These are phyloP conservation scores for Didymella pinodella DNA, from an alignment of 2,329 filamentous ascomycete genomes.

Conservation along the genomic window DNA sequence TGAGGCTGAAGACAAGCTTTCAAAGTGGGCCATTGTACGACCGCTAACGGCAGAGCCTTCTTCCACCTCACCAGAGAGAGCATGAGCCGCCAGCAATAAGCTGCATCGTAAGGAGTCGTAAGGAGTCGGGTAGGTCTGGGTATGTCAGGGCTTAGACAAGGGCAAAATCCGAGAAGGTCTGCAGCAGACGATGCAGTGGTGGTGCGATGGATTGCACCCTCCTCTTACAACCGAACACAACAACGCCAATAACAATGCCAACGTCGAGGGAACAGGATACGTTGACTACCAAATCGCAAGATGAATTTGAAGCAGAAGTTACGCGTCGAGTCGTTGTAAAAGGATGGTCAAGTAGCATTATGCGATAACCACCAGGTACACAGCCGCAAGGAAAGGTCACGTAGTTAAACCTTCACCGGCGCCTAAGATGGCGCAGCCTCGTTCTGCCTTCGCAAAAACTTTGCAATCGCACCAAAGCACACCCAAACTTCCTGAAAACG, in stretches of 20 bases:
- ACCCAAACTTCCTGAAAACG: background rate
- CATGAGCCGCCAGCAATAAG: background rate
- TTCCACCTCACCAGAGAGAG: constrained; percentile 1
- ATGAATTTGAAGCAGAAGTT: background rate
- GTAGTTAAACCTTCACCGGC: background rate
- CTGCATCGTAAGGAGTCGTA: background rate
- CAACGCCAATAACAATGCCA: background rate
- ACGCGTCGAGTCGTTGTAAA: background rate
- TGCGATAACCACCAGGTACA: constrained; percentile 5
- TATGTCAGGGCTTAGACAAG: background rate
- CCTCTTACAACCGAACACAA: background rate
- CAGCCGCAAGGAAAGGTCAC: constrained; percentile 1
- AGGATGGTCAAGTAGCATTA: background rate
- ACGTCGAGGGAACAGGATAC: background rate
- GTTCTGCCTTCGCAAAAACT: background rate
- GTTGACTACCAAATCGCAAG: background rate
- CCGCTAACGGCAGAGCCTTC: constrained; percentile 7
- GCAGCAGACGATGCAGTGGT: background rate
- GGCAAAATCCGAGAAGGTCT: background rate
- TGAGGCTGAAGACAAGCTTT: constrained; percentile 17
- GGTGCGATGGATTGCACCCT: background rate
- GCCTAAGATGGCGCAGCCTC: background rate
- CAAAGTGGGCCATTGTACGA: background rate
- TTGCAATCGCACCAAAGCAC: background rate
- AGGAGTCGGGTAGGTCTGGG: background rate